Evolutionary conservation across 345 rosid species (phyloP), one percentile per base, ranked within the genome.

Genomic region (Syzygium aqueum): DNA sequence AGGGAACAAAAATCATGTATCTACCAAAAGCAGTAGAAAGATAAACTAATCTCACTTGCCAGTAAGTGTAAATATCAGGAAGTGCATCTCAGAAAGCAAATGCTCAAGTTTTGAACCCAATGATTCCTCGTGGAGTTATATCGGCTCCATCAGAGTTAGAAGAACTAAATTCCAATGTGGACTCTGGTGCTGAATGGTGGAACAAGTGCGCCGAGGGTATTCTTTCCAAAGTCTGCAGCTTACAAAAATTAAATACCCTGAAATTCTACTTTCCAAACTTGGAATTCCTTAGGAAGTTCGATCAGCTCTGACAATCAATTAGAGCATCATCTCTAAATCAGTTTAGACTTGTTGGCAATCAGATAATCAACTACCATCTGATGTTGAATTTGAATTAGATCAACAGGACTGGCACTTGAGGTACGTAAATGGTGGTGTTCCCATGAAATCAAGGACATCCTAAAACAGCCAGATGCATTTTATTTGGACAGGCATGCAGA

Each of bases 401-500:
- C 84, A 51, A 12, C 52, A 61, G 50, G 90, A 87, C 28, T 49
- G 57, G 73, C 85, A 85, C 86, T 88, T 90, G 73, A 73, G 21
- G 59, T 84, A 43, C 1, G 67, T 61, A 51, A 90, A 90, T 73
- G 91, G 89, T 57, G 86, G 33, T 40, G 25, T 73, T 30, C 90
- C 85, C 9, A 25, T 2, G 51, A 87, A 82, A 77, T 89, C 27
- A 80, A 83, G 80, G 63, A 21, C 77, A 82, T 63, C 50, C 91
- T 87, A 5, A 12, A 53, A 23, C 15, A 33, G 25, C 51, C 92
- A 33, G 6, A 85, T 14, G 46, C 89, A 3, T 88, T 88, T 63
- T 87, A 78, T 87, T 43, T 91, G n/a, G 91, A 91, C 25, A 88
- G 89, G 2, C 89, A 90, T 1, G 15, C 53, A 7, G 86, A 86